Evolutionary conservation across 257 asterid genomes (phyloP), one percentile per base, ranked within the genome.

Genomic region (Nemophila menziesii): DNA sequence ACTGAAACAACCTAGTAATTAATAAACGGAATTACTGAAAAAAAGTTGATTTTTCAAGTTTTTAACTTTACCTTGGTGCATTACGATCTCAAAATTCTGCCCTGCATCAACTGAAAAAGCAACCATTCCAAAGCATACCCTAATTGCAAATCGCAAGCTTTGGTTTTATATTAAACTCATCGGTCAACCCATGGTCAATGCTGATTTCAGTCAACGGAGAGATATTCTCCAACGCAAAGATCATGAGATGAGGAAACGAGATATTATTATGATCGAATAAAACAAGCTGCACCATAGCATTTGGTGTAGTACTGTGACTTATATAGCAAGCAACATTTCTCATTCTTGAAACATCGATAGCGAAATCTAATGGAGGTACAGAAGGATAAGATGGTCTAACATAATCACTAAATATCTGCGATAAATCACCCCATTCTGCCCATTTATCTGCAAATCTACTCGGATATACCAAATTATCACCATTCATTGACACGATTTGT

Each of bases 131-230:
- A 44, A 48, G 20, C 33, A n/a, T 4, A 16, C 58, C 39, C 57
- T 61, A 80, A 57, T 78, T 58, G 62, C 95, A 80, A 49, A 87
- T 71, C 26, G 93, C 73, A 60, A 87, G 87, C 52, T 87, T 79
- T 46, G 74, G 93, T n/a, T 61, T 61, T n/a, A n/a, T n/a, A n/a
- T n/a, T n/a, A 50, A 49, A 61, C 33, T 82, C 95, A 61, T 79
- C 92, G n/a, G 74, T 78, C 37, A 82, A 74, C 16, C 95, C 97
- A 66, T 87, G 83, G 65, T 87, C 95, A 44, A 87, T 59, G 51
- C 86, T 73, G 41, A 87, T 73, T 68, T 80, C 95, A 66, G 79
- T 65, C 70, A 83, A 26, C 16, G 97, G 97, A 56, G 97, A 90
- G 40, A 87, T 80, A 60, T 80, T 80, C 72, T 87, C 97, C 74